phyloP scores from a whole-genome alignment of 371 early-diverging fungal genomes.

The Mortierella sp. region DNA sequence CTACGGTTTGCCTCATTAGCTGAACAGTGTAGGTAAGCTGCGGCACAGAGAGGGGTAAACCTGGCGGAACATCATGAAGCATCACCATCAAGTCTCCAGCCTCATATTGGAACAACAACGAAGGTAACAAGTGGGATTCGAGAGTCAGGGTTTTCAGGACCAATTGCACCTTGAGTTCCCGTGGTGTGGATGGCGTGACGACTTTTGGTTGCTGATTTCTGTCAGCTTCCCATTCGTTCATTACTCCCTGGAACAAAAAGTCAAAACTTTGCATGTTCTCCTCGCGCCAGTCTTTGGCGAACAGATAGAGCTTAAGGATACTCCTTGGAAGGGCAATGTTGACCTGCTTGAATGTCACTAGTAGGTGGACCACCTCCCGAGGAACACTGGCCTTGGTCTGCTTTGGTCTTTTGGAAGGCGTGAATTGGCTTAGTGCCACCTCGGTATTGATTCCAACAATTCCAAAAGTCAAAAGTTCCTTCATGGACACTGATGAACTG shows the following conservation, averaged over 20 bases:
- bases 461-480: conserved; percentile 44
- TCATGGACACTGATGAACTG: conserved; percentile 1
- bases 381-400: conserved; percentile 41
- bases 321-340: conserved; percentile 77
- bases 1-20: conserved; percentile 65
- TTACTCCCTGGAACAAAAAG: conserved; percentile 76
- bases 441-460: conserved; percentile 52
- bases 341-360: conserved; percentile 67
- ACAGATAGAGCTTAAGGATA: conserved; percentile 78
- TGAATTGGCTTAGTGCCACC: conserved; percentile 46
- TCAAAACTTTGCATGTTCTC: conserved; percentile 80
- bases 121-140: conserved; percentile 74
- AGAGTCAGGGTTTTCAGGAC: conserved; percentile 67
- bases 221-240: conserved; percentile 77
- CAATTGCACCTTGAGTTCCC: conserved; percentile 72
- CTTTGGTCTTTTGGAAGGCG: conserved; percentile 38
- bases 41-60: conserved; percentile 37
- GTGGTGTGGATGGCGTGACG: conserved; percentile 29
- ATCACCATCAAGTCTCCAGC: conserved; percentile 65
- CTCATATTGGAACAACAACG: conserved; percentile 72
- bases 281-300: conserved; percentile 85
- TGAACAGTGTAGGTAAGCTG: conserved; percentile 63
- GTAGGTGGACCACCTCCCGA: conserved; percentile 62
- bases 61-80: conserved; percentile 59
- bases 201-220: conserved; percentile 43